These are phyloP conservation scores for Aphelidium insulamus DNA, from an alignment of 371 early-diverging fungal genomes.

Conservation along the genomic window DNA sequence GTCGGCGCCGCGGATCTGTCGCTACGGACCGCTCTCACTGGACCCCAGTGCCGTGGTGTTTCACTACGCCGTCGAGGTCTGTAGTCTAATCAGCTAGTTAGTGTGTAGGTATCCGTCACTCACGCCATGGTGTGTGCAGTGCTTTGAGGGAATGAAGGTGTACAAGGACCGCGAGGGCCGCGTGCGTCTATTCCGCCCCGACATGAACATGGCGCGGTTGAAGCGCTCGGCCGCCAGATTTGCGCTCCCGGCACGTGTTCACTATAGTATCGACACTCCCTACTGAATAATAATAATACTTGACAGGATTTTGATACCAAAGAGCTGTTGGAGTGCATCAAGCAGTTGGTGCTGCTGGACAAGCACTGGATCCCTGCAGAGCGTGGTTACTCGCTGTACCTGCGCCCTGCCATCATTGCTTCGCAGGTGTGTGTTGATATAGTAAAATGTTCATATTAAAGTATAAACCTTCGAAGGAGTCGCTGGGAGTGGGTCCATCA, in stretches of 20 bases:
- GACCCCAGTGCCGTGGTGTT: conserved; percentile 75
- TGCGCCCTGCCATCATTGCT: conserved; percentile 88
- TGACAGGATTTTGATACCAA: conserved; percentile 47
- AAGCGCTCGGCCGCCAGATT: conserved; percentile 43
- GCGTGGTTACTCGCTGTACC: conserved; percentile 78
- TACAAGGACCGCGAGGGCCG: conserved; percentile 61
- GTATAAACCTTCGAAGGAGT: not conserved
- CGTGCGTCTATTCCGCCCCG: conserved; percentile 66
- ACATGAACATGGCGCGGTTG: conserved; percentile 76
- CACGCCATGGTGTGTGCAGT: conserved; percentile 10
- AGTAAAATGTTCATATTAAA: conserved; percentile 1
- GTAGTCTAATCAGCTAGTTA: not conserved
- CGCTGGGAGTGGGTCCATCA: conserved; percentile 31
- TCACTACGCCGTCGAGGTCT: conserved; percentile 67
- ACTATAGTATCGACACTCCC: not conserved
- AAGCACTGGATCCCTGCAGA: conserved; percentile 70
- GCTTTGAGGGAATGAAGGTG: conserved; percentile 85
- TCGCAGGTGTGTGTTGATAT: conserved; percentile 63
- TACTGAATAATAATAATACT: not conserved
- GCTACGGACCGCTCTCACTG: conserved; percentile 53
- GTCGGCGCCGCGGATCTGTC: conserved; percentile 44
- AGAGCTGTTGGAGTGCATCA: conserved; percentile 59
- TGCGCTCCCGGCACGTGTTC: conserved; percentile 42
- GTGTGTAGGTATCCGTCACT: not conserved
- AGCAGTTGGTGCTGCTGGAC: conserved; percentile 60